Conservation (phyloP, 768 basidiomycete genomes). For the Rhodotorula sphaerocarpa region DNA sequence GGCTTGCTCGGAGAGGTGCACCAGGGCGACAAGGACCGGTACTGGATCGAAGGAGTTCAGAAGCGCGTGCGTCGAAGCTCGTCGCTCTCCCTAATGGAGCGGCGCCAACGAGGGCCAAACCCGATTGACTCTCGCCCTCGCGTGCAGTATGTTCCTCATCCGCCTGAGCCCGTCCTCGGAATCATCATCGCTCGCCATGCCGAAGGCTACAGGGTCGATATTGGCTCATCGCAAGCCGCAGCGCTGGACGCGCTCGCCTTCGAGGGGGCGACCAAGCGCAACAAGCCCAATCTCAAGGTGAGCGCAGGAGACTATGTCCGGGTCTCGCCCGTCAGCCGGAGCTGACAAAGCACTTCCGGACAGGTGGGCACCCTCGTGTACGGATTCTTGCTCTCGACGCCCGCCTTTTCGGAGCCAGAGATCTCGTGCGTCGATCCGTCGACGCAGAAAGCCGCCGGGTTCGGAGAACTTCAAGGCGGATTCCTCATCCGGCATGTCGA, state of each 20-base stretch:
- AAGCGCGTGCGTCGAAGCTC: constrained; percentile 60
- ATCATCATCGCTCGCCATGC: constrained; percentile 67
- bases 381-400: constrained; percentile 83
- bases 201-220: constrained; percentile 88
- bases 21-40: constrained; percentile 49
- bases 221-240: constrained; percentile 78
- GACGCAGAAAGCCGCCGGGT: constrained; percentile 82
- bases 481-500: constrained; percentile 67
- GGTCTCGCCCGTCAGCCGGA: too few relatives aligned
- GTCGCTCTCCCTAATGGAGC: too few relatives aligned
- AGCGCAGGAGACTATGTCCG: constrained; percentile 7
- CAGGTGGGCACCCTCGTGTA: constrained; percentile 87
- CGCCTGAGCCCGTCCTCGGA: constrained; percentile 71
- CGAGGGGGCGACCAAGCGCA: constrained; percentile 90
- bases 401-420: constrained; percentile 97
- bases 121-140: not conserved
- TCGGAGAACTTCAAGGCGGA: constrained; percentile 85
- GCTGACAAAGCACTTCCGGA: too few relatives aligned
- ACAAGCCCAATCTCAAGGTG: constrained; percentile 86
- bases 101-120: too few relatives aligned
- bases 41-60: constrained; percentile 83
- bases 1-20: constrained; percentile 13
- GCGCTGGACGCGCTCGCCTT: constrained; percentile 84
- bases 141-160: constrained; percentile 23
- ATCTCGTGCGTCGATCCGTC: constrained; percentile 92